Percentiles rank a stretch among this genome's conserved stretches.
These are phyloP conservation scores for Diplodia sapinea DNA, from an alignment of 2,329 filamentous ascomycete species.

Conservation along the genomic window DNA sequence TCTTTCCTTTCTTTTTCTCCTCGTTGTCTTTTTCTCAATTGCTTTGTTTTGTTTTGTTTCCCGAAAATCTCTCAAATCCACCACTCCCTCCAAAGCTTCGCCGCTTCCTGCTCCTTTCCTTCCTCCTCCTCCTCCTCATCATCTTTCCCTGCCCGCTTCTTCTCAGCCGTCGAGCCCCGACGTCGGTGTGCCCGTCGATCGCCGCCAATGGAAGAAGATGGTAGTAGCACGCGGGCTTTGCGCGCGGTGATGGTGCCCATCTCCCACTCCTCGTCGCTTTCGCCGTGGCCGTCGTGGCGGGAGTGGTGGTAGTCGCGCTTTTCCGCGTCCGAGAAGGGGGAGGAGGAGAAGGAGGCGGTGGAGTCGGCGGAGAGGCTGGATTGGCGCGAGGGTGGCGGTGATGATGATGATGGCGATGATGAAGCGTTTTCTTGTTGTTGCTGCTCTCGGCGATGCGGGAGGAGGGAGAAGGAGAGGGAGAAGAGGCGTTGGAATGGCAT, in stretches of 20 bases:
- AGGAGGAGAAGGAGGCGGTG: not conserved
- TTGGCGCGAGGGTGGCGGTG: not conserved
- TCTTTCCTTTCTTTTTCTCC: too few relatives aligned
- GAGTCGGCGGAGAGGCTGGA: not conserved
- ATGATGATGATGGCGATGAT: not conserved
- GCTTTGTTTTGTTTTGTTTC: too few relatives aligned
- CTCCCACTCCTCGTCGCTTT: not conserved
- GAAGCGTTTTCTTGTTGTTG: not conserved
- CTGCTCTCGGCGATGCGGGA: not conserved
- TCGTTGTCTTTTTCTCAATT: too few relatives aligned
- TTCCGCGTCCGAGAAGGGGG: not conserved
- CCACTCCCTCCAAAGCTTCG: conserved; percentile 14
- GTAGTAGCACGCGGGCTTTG: conserved; percentile 8
- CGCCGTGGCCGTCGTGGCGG: not conserved
- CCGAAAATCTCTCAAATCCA: conserved; percentile 2
- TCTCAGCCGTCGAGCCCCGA: not conserved
- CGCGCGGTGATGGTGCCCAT: conserved; percentile 18
- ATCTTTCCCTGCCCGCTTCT: not conserved
- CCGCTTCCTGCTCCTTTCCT: not conserved
- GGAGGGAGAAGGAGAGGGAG: not conserved
- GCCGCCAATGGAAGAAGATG: not conserved
- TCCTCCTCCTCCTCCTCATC: not conserved
- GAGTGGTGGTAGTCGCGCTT: not conserved
- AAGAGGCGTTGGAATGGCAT: not conserved
- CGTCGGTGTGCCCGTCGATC: too few relatives aligned